Evolutionary conservation across 2,329 filamentous ascomycete species (phyloP), one percentile per base, ranked within the genome.

Genomic region (Coccinonectria pachysandricola): DNA sequence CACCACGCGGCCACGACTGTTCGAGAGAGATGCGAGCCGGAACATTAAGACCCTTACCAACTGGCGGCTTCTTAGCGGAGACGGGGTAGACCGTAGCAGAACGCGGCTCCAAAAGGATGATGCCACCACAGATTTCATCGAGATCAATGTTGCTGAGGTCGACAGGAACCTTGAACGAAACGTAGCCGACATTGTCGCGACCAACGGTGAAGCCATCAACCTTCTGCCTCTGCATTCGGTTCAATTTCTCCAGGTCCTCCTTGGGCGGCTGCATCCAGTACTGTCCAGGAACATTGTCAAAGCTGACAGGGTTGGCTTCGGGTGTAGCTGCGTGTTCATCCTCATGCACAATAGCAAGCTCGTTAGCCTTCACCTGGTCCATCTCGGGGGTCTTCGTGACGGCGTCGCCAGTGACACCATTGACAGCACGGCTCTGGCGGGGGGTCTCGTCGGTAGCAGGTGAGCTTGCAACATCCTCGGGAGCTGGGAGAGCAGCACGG

Each of bases 41-140:
- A 6, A 95, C 84, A 46, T 98, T 98, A 37, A 98, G 67, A 5
- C 85, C 88, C 48, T 86, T 84, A 31, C 92, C 91, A 31, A 78
- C 68, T 0, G 79, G 70, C 10, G 91, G 87, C 57, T 95, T 98
- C 49, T 76, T 75, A 5, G 70, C 67, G 20, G 75, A 64, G 22
- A 79, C 70, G 4, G 74, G 79, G 48, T 98, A 98, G 6, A 96
- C 91, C 1, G 88, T 94, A 13, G 85, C 84, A 7, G 79, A 79
- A 18, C 91, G 81, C 25, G 78, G 68, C 21, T 73, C 69, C 24
- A 96, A 72, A 27, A 76, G 65, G 18, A 96, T 81, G 42, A 95
- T 79, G 14, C 68, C 71, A 24, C 71, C 81, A 26, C 73, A 79
- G 13, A 98, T 68, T n/a, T 83, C 71, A 39, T 94, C 83, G 3